Conservation (phyloP, 2,329 filamentous ascomycete species). For the Penicillium sp. region DNA sequence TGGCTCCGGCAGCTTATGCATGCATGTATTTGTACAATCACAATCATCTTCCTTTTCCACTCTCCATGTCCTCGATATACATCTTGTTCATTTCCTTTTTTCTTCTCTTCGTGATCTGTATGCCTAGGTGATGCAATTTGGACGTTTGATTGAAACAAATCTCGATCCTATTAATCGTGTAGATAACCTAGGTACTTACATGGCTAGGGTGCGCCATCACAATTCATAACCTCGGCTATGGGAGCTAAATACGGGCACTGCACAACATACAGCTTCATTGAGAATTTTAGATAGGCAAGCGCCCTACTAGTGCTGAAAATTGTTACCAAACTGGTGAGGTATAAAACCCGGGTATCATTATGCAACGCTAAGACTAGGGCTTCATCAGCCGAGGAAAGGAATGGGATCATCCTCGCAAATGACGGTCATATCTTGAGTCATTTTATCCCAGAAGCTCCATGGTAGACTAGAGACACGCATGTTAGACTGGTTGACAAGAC, state of each 20-base stretch:
- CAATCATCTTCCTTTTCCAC: slow-evolving; percentile 25
- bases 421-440: background rate
- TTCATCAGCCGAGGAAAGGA: background rate
- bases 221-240: no score
- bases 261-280: background rate
- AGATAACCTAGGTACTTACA: background rate
- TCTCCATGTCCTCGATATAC: slow-evolving; percentile 17
- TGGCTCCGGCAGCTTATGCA: slow-evolving; percentile 36
- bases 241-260: background rate
- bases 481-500: background rate
- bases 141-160: slow-evolving; percentile 11
- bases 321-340: background rate
- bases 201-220: no score
- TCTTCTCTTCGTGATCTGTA: slow-evolving; percentile 21
- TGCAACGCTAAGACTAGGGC: background rate
- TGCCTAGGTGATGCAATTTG: slow-evolving; percentile 34
- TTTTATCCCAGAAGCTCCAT: slow-evolving; percentile 8
- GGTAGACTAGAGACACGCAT: slow-evolving; percentile 11
- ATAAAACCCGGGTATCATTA: background rate
- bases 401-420: background rate
- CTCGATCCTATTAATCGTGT: background rate
- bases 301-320: background rate
- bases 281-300: background rate
- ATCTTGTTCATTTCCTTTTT: slow-evolving; percentile 15
- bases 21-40: slow-evolving; percentile 42